Evolutionary conservation across 106 monocot genomes (phyloP).

Genomic region (Acorus gramineus): DNA sequence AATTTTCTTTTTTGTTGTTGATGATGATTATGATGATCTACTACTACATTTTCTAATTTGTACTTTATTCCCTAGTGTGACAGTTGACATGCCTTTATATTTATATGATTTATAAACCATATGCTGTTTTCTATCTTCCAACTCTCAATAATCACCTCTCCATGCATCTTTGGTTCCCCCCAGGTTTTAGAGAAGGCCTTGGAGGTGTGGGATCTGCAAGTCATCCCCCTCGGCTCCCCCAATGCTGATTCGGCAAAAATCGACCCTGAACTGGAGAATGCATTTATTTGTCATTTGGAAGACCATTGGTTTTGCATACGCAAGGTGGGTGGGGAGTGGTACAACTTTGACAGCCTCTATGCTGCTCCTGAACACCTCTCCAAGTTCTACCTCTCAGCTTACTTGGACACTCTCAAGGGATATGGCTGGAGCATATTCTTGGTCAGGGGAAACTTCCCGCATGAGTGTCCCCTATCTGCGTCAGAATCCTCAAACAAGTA

Average conservation of each 20-base stretch:
- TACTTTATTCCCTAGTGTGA: too few species aligned
- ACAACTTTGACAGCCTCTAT: slow-evolving; percentile 93
- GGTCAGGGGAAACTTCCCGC: slow-evolving; percentile 87
- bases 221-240: slow-evolving; percentile 68
- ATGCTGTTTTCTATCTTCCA: too few species aligned
- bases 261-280: slow-evolving; percentile 76
- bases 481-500: slow-evolving; percentile 56
- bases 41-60: too few species aligned
- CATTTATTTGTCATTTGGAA: slow-evolving; percentile 83
- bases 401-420: slow-evolving; percentile 69
- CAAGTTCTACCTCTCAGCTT: slow-evolving; percentile 88
- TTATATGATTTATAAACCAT: too few species aligned
- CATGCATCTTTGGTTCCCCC: background rate
- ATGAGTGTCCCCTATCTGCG: slow-evolving; percentile 61
- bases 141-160: too few species aligned
- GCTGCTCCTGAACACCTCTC: slow-evolving; percentile 92
- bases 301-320: slow-evolving; percentile 97
- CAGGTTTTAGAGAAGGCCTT: slow-evolving; percentile 90
- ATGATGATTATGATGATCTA: too few species aligned
- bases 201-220: slow-evolving; percentile 84
- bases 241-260: slow-evolving; percentile 49
- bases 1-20: too few species aligned
- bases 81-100: too few species aligned
- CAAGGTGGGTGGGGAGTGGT: slow-evolving; percentile 92
- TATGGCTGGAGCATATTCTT: slow-evolving; percentile 91